These are phyloP conservation scores for Botryotinia convoluta DNA, from an alignment of 2,329 filamentous ascomycete genomes.

Conservation along the genomic window DNA sequence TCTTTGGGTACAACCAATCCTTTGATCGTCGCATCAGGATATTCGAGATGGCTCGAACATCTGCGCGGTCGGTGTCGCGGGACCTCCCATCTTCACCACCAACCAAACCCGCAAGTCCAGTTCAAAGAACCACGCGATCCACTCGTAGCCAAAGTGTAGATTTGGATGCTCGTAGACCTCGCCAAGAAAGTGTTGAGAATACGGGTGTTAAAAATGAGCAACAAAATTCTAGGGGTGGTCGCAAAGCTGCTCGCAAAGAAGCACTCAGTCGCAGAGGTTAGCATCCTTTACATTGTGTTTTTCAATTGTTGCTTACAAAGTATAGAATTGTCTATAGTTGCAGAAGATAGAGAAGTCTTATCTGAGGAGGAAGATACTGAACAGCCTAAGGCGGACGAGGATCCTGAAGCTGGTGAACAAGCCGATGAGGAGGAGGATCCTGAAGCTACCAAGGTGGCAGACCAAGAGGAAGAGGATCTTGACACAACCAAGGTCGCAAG, in stretches of 20 bases:
- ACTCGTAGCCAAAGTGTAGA: slow-evolving; percentile 43
- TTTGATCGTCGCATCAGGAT: not conserved
- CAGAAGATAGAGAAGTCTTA: slow-evolving; percentile 26
- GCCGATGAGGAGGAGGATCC: slow-evolving; percentile 19
- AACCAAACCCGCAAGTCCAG: slow-evolving; percentile 29
- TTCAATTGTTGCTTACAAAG: slow-evolving; percentile 17
- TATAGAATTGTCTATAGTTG: slow-evolving; percentile 34
- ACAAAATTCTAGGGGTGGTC: not conserved
- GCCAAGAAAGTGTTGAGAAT: slow-evolving; percentile 32
- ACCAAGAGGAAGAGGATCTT: slow-evolving; percentile 19
- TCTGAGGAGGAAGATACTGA: not conserved
- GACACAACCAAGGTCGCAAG: slow-evolving; percentile 11
- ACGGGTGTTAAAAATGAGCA: slow-evolving; percentile 26
- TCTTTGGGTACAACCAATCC: not conserved
- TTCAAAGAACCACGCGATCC: slow-evolving; percentile 31
- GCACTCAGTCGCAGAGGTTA: slow-evolving; percentile 23
- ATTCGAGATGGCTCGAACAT: slow-evolving; percentile 9
- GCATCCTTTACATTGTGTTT: not conserved
- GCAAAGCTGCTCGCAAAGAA: slow-evolving; percentile 18
- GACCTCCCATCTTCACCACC: slow-evolving; percentile 34
- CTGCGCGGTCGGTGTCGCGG: slow-evolving; percentile 14
- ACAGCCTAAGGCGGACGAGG: not conserved
- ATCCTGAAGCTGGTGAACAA: not conserved
- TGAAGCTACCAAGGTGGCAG: slow-evolving; percentile 16
- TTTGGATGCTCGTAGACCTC: slow-evolving; percentile 28